Evolutionary conservation across 768 basidiomycete species (phyloP), one percentile per base, ranked within the genome.

Genomic region (Termitomyces sp.): DNA sequence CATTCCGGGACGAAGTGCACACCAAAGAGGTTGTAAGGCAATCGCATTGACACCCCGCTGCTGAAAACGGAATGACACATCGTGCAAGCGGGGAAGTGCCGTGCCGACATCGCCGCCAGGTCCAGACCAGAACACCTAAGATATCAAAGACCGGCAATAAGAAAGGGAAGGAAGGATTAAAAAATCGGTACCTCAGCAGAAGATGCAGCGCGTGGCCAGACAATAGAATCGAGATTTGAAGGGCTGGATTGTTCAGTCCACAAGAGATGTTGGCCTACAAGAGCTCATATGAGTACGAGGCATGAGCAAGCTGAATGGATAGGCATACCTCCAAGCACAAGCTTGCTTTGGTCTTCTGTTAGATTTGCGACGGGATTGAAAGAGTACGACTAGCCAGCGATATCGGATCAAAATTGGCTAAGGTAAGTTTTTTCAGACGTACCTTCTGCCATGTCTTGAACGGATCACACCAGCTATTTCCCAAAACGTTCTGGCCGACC

Each of bases 371-470:
- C 71, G 0, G 90, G 89, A 68, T 92, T 76, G 74, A 92, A 92
- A 8, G 86, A 81, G 70, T 87, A 89, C 0, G 86, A 68, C 75
- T 70, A 49, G 16, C 27, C 26, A 18, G 8, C n/a, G 34, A 32
- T 22, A 54, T 46, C 46, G 39, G 44, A 43, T 26, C 20, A 36
- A 9, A 39, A 48, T 59, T 9, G 14, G 2, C 3, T 3, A 7
- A 29, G 7, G 3, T 12, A 14, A 14, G 10, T 41, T 36, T 36
- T n/a, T n/a, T 1, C 2, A 22, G n/a, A 16, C 46, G 5, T 44
- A 86, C 85, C 71, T 82, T 79, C 66, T 88, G 84, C 90, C 90
- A 92, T 6, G 84, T 84, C 69, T 90, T 90, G 82, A 86, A 90
- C 0, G 87, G 86, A 63, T 86, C 86, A 64, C 86, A 89, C 86